These are phyloP conservation scores for Xeromyces bisporus DNA, from an alignment of 495 filamentous ascomycete species.

Conservation along the genomic window DNA sequence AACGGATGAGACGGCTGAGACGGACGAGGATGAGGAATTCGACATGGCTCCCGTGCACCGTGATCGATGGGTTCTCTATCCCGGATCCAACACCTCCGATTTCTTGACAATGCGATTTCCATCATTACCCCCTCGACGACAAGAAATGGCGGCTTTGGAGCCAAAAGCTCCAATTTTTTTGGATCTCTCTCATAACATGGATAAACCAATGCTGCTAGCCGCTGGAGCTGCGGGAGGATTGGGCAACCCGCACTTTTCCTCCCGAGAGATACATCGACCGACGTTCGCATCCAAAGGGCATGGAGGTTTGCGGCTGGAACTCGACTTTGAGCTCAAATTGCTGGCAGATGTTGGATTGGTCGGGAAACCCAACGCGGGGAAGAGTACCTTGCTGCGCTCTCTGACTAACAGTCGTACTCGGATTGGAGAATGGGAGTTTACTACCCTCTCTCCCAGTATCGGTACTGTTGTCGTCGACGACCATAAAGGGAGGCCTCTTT, in stretches of 20 bases:
- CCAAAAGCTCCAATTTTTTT: slow-evolving; percentile 56
- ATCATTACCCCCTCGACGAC: slow-evolving; percentile 37
- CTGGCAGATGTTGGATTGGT: slow-evolving; percentile 90
- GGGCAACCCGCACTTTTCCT: slow-evolving; percentile 84
- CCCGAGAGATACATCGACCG: slow-evolving; percentile 48
- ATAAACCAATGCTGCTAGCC: slow-evolving; percentile 71
- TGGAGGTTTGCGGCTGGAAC: slow-evolving; percentile 51
- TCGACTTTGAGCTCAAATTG: slow-evolving; percentile 87
- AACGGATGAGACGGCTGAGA: slow-evolving; percentile 12
- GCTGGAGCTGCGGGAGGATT: slow-evolving; percentile 78
- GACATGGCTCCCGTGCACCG: slow-evolving; percentile 23
- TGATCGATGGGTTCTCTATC: slow-evolving; percentile 76
- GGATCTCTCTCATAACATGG: slow-evolving; percentile 67
- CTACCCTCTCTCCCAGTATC: slow-evolving; percentile 83
- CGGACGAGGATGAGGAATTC: slow-evolving; percentile 13
- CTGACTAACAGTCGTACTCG: slow-evolving; percentile 72
- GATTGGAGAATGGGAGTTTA: slow-evolving; percentile 93
- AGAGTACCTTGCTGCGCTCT: slow-evolving; percentile 79
- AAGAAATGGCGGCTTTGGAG: slow-evolving; percentile 40
- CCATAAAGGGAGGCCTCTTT: slow-evolving; percentile 47
- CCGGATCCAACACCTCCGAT: slow-evolving; percentile 50
- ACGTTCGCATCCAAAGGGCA: slow-evolving; percentile 83
- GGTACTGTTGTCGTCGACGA: slow-evolving; percentile 87
- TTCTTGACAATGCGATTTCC: slow-evolving; percentile 45
- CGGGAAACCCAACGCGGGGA: slow-evolving; percentile 89